These are phyloP conservation scores for Aspergillus aculeatus DNA, from an alignment of 2,329 filamentous ascomycete species.

Conservation along the genomic window DNA sequence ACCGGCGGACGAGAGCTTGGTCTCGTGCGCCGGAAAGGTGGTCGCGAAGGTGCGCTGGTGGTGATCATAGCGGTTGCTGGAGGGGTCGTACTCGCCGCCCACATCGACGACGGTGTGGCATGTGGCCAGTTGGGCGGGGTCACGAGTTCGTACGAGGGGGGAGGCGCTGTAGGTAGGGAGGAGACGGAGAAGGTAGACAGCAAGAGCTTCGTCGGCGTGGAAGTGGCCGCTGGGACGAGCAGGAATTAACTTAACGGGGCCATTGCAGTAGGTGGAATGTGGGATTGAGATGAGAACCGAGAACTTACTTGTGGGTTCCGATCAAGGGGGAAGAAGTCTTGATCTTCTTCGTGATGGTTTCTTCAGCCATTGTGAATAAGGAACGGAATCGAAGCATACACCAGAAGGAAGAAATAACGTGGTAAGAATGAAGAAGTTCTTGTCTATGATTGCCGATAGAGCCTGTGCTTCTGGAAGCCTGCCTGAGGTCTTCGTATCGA, in stretches of 20 bases:
- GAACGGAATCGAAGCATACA: constrained; percentile 41
- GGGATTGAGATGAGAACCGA: neutral
- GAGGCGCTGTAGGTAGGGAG: constrained; percentile 77
- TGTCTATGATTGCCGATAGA: too few relatives aligned
- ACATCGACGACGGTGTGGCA: constrained; percentile 98
- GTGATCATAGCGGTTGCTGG: constrained; percentile 82
- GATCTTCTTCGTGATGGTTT: constrained; percentile 75
- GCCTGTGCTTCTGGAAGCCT: neutral
- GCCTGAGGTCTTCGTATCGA: neutral
- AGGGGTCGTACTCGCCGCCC: constrained; percentile 86
- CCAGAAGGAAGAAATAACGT: neutral
- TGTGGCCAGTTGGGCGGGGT: constrained; percentile 70
- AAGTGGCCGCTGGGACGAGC: constrained; percentile 70
- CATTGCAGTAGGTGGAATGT: constrained; percentile 1
- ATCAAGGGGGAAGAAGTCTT: constrained; percentile 74
- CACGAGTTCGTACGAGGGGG: constrained; percentile 79
- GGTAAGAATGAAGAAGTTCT: neutral
- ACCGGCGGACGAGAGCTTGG: constrained; percentile 90
- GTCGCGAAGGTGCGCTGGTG: constrained; percentile 89
- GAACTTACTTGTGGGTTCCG: constrained; percentile 78
- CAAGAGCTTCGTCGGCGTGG: constrained; percentile 96
- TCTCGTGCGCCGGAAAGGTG: constrained; percentile 77
- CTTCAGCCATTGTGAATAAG: constrained; percentile 60
- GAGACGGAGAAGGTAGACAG: constrained; percentile 89
- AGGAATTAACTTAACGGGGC: constrained; percentile 16